These are phyloP conservation scores for Xylariaceae sp. DNA, from an alignment of 2,329 filamentous ascomycete species.

Conservation along the genomic window DNA sequence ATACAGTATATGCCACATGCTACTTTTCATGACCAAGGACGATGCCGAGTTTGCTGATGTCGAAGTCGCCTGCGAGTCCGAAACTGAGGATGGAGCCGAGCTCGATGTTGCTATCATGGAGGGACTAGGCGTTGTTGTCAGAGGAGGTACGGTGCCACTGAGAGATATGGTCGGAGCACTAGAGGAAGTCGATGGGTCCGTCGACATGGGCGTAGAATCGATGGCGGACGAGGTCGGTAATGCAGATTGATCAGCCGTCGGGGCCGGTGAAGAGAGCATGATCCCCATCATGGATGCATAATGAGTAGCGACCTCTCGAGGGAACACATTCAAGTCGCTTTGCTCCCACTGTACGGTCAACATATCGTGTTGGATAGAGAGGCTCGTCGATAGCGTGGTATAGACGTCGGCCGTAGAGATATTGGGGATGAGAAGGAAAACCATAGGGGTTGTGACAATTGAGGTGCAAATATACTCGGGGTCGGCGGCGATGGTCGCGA, in stretches of 20 bases:
- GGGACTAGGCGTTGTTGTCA: too few relatives aligned
- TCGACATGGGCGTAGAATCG: background rate
- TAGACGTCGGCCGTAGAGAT: constrained; percentile 26
- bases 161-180: too few relatives aligned
- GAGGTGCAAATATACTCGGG: constrained; percentile 22
- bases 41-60: constrained; percentile 3
- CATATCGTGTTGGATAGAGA: constrained; percentile 26
- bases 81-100: background rate
- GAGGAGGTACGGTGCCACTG: too few relatives aligned
- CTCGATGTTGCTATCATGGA: too few relatives aligned
- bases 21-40: too few relatives aligned
- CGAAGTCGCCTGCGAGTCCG: background rate
- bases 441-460: constrained; percentile 21
- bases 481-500: constrained; percentile 16
- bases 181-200: background rate
- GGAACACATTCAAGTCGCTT: constrained; percentile 18
- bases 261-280: constrained; percentile 4
- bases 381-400: constrained; percentile 20
- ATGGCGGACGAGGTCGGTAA: too few relatives aligned
- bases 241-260: background rate
- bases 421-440: constrained; percentile 24
- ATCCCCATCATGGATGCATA: constrained; percentile 26
- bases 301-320: constrained; percentile 14
- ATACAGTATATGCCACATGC: too few relatives aligned
- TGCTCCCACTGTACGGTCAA: constrained; percentile 24